Evolutionary conservation across 208 protist genomes (phyloP).

Genomic region (Wallacemonas rigidus): DNA sequence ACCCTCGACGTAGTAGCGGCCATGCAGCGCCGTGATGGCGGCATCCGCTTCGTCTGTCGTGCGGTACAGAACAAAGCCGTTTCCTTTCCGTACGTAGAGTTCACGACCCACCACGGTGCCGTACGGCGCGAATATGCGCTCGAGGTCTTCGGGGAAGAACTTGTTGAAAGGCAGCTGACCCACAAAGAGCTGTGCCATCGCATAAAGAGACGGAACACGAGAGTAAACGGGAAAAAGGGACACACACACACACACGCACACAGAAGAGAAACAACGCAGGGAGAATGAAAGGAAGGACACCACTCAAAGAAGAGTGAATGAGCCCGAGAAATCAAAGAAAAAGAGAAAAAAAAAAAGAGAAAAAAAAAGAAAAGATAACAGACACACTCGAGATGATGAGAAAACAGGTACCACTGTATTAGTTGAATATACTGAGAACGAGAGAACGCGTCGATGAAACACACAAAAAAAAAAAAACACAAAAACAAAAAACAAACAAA

Average conservation of each 20-base stretch:
- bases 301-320: not conserved
- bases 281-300: slow-evolving; percentile 15
- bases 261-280: not conserved
- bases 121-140: slow-evolving; percentile 38
- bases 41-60: slow-evolving; percentile 27
- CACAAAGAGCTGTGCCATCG: slow-evolving; percentile 40
- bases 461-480: slow-evolving; percentile 11
- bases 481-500: slow-evolving; percentile 3
- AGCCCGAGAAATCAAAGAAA: slow-evolving; percentile 16
- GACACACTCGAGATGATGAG: not conserved
- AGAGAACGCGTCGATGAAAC: not conserved
- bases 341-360: not conserved
- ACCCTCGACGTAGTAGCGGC: slow-evolving; percentile 10
- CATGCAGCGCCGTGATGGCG: slow-evolving; percentile 22
- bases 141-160: slow-evolving; percentile 47
- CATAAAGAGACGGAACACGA: not conserved
- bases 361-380: slow-evolving; percentile 10
- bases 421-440: too few species aligned
- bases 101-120: slow-evolving; percentile 40
- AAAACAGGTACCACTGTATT: too few species aligned
- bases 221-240: not conserved
- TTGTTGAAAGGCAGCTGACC: slow-evolving; percentile 53
- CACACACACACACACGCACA: not conserved
- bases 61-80: slow-evolving; percentile 25
- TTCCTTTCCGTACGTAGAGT: slow-evolving; percentile 42